These are phyloP conservation scores for Erodium texanum DNA, from an alignment of 441 rosid genomes.

Conservation along the genomic window DNA sequence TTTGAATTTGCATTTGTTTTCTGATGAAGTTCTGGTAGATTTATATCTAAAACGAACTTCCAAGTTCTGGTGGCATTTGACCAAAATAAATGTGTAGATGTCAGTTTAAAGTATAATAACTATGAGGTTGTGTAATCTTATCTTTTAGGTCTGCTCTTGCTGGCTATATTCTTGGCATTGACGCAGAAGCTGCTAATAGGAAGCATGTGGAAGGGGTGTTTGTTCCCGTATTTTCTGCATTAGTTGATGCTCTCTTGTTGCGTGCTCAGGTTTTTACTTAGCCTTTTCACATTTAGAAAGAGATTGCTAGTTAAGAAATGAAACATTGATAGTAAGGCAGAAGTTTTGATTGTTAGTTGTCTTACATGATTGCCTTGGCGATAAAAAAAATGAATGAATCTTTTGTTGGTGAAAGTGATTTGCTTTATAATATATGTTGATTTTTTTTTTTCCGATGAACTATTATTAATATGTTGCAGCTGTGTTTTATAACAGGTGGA, in stretches of 20 bases:
- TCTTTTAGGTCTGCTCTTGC: conserved; percentile 67
- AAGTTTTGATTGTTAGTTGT: neutral
- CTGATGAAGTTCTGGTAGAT: neutral
- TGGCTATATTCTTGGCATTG: conserved; percentile 58
- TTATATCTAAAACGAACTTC: neutral
- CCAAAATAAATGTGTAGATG: neutral
- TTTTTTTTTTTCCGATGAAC: conserved; percentile 4
- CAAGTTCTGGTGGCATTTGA: neutral
- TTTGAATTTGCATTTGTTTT: neutral
- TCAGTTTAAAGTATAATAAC: conserved; percentile 2
- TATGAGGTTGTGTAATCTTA: conserved; percentile 3
- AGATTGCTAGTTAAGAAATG: neutral
- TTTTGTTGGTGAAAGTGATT: neutral
- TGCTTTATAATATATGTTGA: neutral
- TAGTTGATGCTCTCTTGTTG: conserved; percentile 72
- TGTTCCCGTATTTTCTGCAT: conserved; percentile 64
- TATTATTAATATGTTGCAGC: conserved; percentile 10
- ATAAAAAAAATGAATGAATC: neutral
- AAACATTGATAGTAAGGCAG: conserved; percentile 1
- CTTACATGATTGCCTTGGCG: neutral
- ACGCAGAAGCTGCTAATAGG: conserved; percentile 33
- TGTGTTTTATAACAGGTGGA: conserved; percentile 61
- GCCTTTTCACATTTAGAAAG: neutral
- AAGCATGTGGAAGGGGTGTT: conserved; percentile 53
- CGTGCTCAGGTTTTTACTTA: conserved; percentile 72